Percentiles rank a stretch among this genome's conserved stretches.
These are phyloP conservation scores for Mrakia hoshinonis DNA, from an alignment of 768 basidiomycete species.

Conservation along the genomic window DNA sequence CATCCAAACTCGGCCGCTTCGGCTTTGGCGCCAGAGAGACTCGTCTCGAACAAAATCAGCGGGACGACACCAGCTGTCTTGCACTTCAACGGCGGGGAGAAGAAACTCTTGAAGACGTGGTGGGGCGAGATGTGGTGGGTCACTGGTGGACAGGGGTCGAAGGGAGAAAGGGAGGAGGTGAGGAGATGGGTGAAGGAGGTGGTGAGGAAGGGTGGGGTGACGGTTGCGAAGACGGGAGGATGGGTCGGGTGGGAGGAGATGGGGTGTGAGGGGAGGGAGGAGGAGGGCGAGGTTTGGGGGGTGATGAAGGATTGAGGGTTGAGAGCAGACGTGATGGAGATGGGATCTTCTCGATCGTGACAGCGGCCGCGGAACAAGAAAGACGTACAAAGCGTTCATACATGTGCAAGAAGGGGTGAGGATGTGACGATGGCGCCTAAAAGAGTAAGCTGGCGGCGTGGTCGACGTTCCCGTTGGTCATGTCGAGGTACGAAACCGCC, in stretches of 20 bases:
- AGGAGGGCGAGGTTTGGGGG: conserved; percentile 7
- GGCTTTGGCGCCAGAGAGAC: background rate
- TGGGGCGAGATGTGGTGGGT: too few species aligned
- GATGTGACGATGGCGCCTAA: too few species aligned
- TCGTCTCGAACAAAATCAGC: too few species aligned
- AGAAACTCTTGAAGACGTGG: too few species aligned
- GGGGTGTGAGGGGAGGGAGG: conserved; percentile 12
- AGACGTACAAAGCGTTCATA: too few species aligned
- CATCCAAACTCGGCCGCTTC: background rate
- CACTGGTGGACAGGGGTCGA: background rate
- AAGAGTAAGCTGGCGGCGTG: conserved; percentile 19
- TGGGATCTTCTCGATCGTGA: too few species aligned
- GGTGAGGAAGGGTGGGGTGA: background rate
- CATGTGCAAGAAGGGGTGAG: too few species aligned
- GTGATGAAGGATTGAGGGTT: background rate
- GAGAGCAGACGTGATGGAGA: too few species aligned
- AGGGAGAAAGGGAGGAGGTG: background rate
- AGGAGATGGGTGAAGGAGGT: background rate
- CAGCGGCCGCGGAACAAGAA: too few species aligned
- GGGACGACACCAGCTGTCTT: too few species aligned
- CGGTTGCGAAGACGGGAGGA: background rate
- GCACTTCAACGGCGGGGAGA: background rate
- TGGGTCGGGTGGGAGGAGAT: background rate
- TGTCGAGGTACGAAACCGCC: background rate
- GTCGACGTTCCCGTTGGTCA: conserved; percentile 18